Percentiles rank a stretch among this genome's conserved stretches.
Evolutionary conservation across 2,329 filamentous ascomycete species (phyloP).

Genomic region (Fusarium xylarioides): DNA sequence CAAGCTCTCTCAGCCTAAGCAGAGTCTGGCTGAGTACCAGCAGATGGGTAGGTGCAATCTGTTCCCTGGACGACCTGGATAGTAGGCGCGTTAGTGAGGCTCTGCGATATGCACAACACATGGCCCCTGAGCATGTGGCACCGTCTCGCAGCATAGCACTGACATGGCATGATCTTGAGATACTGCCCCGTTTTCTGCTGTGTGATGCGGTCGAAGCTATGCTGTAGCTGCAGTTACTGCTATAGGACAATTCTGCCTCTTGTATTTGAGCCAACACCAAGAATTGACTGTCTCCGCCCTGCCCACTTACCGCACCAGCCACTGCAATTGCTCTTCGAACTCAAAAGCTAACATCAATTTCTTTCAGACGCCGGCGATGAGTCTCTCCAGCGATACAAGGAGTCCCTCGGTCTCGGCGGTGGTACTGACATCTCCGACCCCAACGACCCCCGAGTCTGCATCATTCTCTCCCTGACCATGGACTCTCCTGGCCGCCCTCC

Average conservation of each 20-base stretch:
- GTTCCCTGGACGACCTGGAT: background rate
- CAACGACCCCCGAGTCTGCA: constrained; percentile 87
- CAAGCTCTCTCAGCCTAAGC: constrained; percentile 96
- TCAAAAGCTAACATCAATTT: constrained; percentile 30
- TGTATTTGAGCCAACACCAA: background rate
- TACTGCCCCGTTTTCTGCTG: background rate
- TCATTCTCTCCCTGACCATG: constrained; percentile 91
- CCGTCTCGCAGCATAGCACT: constrained; percentile 10
- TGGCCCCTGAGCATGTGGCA: constrained; percentile 11
- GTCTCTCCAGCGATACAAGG: constrained; percentile 96
- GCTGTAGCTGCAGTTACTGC: background rate
- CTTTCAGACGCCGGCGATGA: constrained; percentile 78
- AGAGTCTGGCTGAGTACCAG: constrained; percentile 93
- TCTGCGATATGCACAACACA: constrained; percentile 23
- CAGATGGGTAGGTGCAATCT: constrained; percentile 77
- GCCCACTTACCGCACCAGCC: background rate
- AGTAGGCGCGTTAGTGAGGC: constrained; percentile 3
- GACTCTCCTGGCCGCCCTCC: constrained; percentile 83
- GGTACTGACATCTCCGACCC: constrained; percentile 77
- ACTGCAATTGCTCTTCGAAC: background rate
- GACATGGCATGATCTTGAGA: constrained; percentile 18
- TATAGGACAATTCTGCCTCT: background rate
- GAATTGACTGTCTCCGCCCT: background rate
- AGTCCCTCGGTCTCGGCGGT: constrained; percentile 86
- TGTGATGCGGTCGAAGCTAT: background rate